Evolutionary conservation across 1,284 basidiomycete genomes (phyloP).

Genomic region (Heliocybe sulcata): DNA sequence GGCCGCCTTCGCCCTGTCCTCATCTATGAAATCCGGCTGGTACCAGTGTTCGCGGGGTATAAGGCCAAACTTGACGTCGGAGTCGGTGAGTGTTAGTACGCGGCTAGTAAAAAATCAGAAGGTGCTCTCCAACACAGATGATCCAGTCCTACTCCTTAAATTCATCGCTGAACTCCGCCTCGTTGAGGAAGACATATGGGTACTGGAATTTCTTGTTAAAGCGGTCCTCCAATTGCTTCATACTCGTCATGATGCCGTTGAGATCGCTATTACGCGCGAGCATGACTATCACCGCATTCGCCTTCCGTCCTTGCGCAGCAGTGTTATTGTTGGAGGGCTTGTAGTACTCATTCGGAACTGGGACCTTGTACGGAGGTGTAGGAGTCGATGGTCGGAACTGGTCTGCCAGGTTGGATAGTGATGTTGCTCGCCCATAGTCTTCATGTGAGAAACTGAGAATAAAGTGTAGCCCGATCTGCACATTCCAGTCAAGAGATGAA

Average conservation of each 20-base stretch:
- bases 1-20: slow-evolving; percentile 65
- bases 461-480: slow-evolving; percentile 63
- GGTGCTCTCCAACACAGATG: background rate
- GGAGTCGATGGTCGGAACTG: slow-evolving; percentile 27
- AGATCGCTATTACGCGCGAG: slow-evolving; percentile 83
- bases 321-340: slow-evolving; percentile 26
- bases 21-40: slow-evolving; percentile 82
- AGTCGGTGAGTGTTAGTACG: slow-evolving; percentile 57
- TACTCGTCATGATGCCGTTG: slow-evolving; percentile 60
- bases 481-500: slow-evolving; percentile 4
- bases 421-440: slow-evolving; percentile 59
- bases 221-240: slow-evolving; percentile 76
- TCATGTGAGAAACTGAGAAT: slow-evolving; percentile 68
- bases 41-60: slow-evolving; percentile 81
- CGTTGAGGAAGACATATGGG: slow-evolving; percentile 85
- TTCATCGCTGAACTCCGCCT: slow-evolving; percentile 67
- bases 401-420: slow-evolving; percentile 44
- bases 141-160: slow-evolving; percentile 58
- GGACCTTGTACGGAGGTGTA: slow-evolving; percentile 43
- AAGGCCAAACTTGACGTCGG: slow-evolving; percentile 72
- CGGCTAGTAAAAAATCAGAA: slow-evolving; percentile 32
- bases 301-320: slow-evolving; percentile 46
- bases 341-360: slow-evolving; percentile 52
- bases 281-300: slow-evolving; percentile 83
- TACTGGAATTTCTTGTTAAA: slow-evolving; percentile 85